Evolutionary conservation across 352 stramenopile species (phyloP).

Genomic region (Globisporangium sylvaticum): DNA sequence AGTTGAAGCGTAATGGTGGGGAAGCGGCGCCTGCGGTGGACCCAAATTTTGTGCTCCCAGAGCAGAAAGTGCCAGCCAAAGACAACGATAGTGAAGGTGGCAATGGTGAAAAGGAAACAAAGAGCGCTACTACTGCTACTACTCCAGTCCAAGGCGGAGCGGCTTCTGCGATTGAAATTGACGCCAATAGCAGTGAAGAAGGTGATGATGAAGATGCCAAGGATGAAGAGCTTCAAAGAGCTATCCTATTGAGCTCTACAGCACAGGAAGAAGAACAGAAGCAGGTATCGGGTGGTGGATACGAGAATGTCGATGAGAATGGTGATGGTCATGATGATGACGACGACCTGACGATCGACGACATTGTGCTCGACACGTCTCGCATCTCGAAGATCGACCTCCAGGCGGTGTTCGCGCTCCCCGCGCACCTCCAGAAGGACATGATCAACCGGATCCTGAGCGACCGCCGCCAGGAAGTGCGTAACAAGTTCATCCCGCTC

Average conservation of each 20-base stretch:
- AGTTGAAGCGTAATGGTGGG: slow-evolving; percentile 59
- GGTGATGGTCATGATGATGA: slow-evolving; percentile 14
- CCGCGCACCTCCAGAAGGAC: slow-evolving; percentile 88
- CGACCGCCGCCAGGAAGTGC: slow-evolving; percentile 86
- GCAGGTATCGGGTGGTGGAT: not conserved
- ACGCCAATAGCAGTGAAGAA: not conserved
- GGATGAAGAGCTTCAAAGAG: not conserved
- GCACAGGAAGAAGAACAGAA: not conserved
- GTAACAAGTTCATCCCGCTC: slow-evolving; percentile 94
- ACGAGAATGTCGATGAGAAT: not conserved
- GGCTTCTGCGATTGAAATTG: slow-evolving; percentile 11
- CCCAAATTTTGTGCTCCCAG: slow-evolving; percentile 51
- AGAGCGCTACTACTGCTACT: not conserved
- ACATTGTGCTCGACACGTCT: slow-evolving; percentile 60
- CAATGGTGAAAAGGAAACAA: not conserved
- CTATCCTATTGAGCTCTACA: not conserved
- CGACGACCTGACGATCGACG: slow-evolving; percentile 49
- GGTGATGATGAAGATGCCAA: not conserved
- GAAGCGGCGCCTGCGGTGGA: slow-evolving; percentile 37
- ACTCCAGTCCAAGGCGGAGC: not conserved
- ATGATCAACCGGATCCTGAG: slow-evolving; percentile 89
- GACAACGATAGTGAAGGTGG: not conserved
- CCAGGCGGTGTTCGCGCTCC: slow-evolving; percentile 87
- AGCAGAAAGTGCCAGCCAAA: not conserved
- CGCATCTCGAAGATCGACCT: slow-evolving; percentile 71